phyloP scores from a whole-genome alignment of 192 early-diverging fungal species.

The Coemansia furcata region DNA sequence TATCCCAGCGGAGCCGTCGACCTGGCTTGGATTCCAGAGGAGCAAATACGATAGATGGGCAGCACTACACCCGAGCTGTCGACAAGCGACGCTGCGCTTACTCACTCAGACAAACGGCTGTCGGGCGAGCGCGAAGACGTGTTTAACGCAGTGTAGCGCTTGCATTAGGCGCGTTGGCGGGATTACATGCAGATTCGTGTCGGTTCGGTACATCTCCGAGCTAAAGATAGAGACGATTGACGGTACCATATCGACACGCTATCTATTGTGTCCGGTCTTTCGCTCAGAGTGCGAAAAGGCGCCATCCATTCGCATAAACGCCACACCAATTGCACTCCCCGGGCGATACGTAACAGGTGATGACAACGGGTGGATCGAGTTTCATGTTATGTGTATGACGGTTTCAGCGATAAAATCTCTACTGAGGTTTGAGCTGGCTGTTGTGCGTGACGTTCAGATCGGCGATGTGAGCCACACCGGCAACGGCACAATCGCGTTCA shows the following conservation, averaged over 20 bases:
- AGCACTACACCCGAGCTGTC: conserved; percentile 3
- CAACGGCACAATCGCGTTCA: conserved; percentile 13
- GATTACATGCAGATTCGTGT: conserved; percentile 16
- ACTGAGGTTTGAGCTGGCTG: conserved; percentile 29
- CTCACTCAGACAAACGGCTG: conserved; percentile 21
- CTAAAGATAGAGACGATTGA: conserved; percentile 20
- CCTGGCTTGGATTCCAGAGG: conserved; percentile 16
- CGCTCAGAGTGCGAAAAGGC: conserved; percentile 24
- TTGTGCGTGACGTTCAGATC: conserved; percentile 28
- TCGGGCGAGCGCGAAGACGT: neutral
- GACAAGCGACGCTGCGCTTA: conserved; percentile 10
- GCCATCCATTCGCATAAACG: conserved; percentile 17
- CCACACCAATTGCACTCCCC: conserved; percentile 30
- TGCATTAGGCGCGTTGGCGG: conserved; percentile 23
- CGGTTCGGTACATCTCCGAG: conserved; percentile 19
- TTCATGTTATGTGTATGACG: conserved; percentile 34
- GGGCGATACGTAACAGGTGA: conserved; percentile 8
- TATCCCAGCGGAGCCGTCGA: conserved; percentile 17
- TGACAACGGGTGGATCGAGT: conserved; percentile 32
- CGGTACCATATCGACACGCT: conserved; percentile 7
- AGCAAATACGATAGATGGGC: conserved; percentile 31
- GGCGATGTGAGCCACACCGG: neutral
- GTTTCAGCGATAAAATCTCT: conserved; percentile 33
- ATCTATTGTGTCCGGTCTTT: conserved; percentile 25
- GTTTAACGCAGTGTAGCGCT: conserved; percentile 30